Evolutionary conservation across 2,329 filamentous ascomycete species (phyloP), one percentile per base, ranked within the genome.

Genomic region (Penicillium sp.): DNA sequence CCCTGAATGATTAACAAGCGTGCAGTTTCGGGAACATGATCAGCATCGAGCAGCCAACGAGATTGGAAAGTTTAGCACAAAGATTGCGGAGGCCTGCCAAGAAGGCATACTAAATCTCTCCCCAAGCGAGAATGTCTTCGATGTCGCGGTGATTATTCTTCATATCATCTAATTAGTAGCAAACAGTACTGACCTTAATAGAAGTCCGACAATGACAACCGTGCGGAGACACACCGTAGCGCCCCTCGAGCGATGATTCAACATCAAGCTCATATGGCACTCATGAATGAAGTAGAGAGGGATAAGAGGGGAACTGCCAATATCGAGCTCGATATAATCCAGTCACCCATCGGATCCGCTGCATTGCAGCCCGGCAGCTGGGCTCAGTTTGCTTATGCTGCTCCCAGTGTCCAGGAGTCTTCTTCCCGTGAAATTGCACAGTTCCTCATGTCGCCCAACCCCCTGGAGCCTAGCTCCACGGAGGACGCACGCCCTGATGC

Each of bases 41-140:
- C 69, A 71, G 65, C 66, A 71, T 50, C 64, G 71, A 19, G 66
- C 71, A 52, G 75, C 76, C 31, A 78, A 79, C 63, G 69, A 71
- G 31, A 71, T 78, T 51, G 74, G 73, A 48, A 74, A 73, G 47
- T 65, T 73, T 56, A 71, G 71, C 60, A 66, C 75, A 51, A 67
- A 70, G 58, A 74, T 78, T 35, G 67, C 75, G 17, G 67, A 70
- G 38, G 70, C 69, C 50, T 77, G 77, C 64, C 72, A 71, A 15
- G 68, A 74, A 21, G 72, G 68, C 35, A 66, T 73, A 11, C 64
- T 69, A 15, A 62, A 71, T 50, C 64, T 74, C 23, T 60, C 64
- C 8, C 51, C 63, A 15, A 53, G 58, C 7, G 64, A 70, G 3
- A 67, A 68, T 61, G 47, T 62, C 21, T 58, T 73, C 11, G 56